Conservation (phyloP, 1,284 basidiomycete genomes). For the Xerocomus amazonicus region DNA sequence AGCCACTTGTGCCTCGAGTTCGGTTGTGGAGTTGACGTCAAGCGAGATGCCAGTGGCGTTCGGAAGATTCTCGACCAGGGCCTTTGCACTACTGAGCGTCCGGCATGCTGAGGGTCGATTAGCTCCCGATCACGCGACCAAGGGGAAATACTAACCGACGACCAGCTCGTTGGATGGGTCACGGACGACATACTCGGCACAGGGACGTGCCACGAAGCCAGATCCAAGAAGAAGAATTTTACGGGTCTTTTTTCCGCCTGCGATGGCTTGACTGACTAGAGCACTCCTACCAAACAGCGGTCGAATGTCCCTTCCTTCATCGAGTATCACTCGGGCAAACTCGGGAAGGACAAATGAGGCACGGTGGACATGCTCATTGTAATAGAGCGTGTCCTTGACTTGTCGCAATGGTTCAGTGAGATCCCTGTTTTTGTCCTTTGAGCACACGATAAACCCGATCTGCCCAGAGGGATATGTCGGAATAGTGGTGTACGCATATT, state of each 20-base stretch:
- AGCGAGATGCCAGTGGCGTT: conserved; percentile 75
- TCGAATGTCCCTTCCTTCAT: conserved; percentile 66
- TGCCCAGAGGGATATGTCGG: conserved; percentile 97
- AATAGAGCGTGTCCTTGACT: conserved; percentile 78
- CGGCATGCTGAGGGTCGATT: conserved; percentile 64
- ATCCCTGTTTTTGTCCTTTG: conserved; percentile 72
- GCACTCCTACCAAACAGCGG: conserved; percentile 64
- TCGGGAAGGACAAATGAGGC: conserved; percentile 90
- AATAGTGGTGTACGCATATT: conserved; percentile 96
- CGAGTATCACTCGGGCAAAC: conserved; percentile 76
- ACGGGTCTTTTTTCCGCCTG: conserved; percentile 22
- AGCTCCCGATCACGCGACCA: conserved; percentile 4
- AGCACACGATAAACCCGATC: conserved; percentile 93
- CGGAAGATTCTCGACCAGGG: conserved; percentile 66
- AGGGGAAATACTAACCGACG: conserved; percentile 49
- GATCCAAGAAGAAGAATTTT: conserved; percentile 92
- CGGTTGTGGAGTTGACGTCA: conserved; percentile 74
- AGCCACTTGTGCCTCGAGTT: conserved; percentile 79
- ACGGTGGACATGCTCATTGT: conserved; percentile 80
- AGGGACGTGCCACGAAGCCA: conserved; percentile 92
- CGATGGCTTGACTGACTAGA: conserved; percentile 26
- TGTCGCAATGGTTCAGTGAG: conserved; percentile 68
- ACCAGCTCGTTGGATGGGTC: conserved; percentile 83
- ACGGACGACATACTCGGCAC: conserved; percentile 90
- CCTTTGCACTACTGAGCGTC: conserved; percentile 72